phyloP scores from a whole-genome alignment of 345 rosid species.

The rapeseed (Brassica napus) region Da-Ae NC_063440.1:26199001-26199500 shows the following conservation, averaged over 20 bases:
- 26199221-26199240: neutral
- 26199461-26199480: neutral
- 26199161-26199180: neutral
- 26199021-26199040: neutral
- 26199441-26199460: neutral
- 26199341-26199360: neutral
- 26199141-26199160: neutral
- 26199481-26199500: neutral
- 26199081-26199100: neutral
- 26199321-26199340: neutral
- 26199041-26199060: neutral
- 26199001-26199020: neutral
- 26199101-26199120: neutral
- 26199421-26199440: neutral
- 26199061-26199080: neutral
- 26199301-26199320: too few relatives aligned
- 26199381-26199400: neutral
- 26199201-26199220: conserved; percentile 2
- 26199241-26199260: neutral
- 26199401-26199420: neutral
- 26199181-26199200: conserved; percentile 30
- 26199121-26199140: neutral
- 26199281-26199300: too few relatives aligned
- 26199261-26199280: too few relatives aligned
- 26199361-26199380: neutral